Base-by-base conservation (phyloP, 1,139 yeast genomes). In the Taphrina populina region DNA sequence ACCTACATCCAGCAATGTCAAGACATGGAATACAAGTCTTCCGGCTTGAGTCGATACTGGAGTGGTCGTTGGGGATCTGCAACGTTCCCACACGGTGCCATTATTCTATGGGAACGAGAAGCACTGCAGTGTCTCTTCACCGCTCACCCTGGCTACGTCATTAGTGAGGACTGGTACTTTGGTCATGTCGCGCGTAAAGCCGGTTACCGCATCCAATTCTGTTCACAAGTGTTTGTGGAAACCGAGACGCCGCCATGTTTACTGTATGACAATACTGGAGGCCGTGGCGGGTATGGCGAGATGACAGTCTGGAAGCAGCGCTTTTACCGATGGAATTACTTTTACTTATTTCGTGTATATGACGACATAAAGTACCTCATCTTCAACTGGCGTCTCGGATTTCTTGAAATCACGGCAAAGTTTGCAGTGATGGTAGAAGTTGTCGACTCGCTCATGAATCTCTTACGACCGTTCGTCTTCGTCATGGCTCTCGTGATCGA, bases 281-380 rank as follows among this genome's bases (percentile, higher is more conserved):
- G 41, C 34, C 40, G 52, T 11, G 52, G 52, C 20, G 52, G 52
- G 33, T 45, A 33, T 34, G 52, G 52, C 33, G 52, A 45, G 52
- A 45, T 45, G 52, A 45, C 52, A 33, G 52, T 45, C 33, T 45
- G 52, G 52, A 45, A 45, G 21, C 52, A 45, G 24, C 52, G 52
- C 10, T 45, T 45, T 34, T 34, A 35, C 23, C 52, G 52, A 8
- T 45, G 52, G 52, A 45, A 45, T 33, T 45, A 34, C 41, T 45
- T 35, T 11, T 45, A 15, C 40, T 24, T 45, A 19, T 43, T 43
- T 29, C 29, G 52, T 4, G n/a, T 45, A 32, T 45, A 35, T 24
- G 40, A 45, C 41, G 41, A 45, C 17, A 20, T 45, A 15, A 23
- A 19, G 20, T 45, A 45, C 41, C 11, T 45, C 21, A 8, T 45